These are phyloP conservation scores for Cochlearia excelsa DNA, from an alignment of 345 rosid species.

Conservation along the genomic window DNA sequence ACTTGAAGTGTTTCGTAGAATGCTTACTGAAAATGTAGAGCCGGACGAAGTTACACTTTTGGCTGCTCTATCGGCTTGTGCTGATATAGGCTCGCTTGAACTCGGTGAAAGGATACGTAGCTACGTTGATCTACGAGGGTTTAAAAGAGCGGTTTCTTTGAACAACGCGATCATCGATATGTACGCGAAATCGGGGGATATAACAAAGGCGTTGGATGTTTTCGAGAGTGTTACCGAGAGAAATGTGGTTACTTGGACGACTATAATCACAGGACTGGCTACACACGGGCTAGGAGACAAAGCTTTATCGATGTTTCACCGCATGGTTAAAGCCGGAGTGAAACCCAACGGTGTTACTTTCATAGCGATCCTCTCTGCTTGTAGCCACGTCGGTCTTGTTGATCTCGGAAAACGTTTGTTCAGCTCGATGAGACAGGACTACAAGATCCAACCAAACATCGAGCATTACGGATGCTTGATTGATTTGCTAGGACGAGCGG, in stretches of 20 bases:
- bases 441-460: slow-evolving; percentile 48
- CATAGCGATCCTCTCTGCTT: slow-evolving; percentile 69
- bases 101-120: slow-evolving; percentile 58
- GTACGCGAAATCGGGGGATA: slow-evolving; percentile 68
- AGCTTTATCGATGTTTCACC: slow-evolving; percentile 61
- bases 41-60: slow-evolving; percentile 67
- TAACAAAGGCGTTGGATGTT: slow-evolving; percentile 50
- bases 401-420: slow-evolving; percentile 48
- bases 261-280: slow-evolving; percentile 62
- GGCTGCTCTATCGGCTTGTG: slow-evolving; percentile 69
- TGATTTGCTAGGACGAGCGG: slow-evolving; percentile 66
- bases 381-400: slow-evolving; percentile 66
- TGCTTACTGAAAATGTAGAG: slow-evolving; percentile 54
- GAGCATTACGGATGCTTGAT: slow-evolving; percentile 79
- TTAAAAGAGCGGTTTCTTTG: slow-evolving; percentile 43
- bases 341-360: slow-evolving; percentile 69
- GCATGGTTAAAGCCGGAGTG: slow-evolving; percentile 44
- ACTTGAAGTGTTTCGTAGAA: slow-evolving; percentile 47
- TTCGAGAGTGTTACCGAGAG: slow-evolving; percentile 47
- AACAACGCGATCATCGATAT: slow-evolving; percentile 63
- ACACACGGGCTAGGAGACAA: slow-evolving; percentile 59
- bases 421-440: slow-evolving; percentile 41
- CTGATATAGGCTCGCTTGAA: slow-evolving; percentile 55
- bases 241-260: slow-evolving; percentile 70
- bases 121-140: slow-evolving; percentile 41